A percentile compares a stretch with the other conserved stretches of the same genome.
Conservation (phyloP, 768 basidiomycete species). For the Galerina sulciceps region DNA sequence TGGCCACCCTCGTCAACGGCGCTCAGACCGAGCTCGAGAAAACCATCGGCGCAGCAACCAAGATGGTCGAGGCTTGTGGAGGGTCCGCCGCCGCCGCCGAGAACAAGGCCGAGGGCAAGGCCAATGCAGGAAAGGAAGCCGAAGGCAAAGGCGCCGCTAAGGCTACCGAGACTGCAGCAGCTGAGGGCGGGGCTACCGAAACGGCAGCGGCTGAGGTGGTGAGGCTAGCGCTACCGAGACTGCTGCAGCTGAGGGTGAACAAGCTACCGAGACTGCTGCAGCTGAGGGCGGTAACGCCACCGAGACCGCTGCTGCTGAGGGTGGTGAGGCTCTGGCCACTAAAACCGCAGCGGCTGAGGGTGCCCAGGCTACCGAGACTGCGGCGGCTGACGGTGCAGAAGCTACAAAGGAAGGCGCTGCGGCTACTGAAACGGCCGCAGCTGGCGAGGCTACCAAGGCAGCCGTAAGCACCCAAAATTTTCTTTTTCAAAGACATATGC, state of each 20-base stretch:
- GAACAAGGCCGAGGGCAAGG: neutral
- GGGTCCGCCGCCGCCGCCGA: neutral
- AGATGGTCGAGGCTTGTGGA: slow-evolving; percentile 2
- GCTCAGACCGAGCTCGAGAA: neutral
- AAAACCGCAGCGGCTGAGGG: slow-evolving; percentile 1
- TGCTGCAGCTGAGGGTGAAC: neutral
- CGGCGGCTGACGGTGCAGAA: neutral
- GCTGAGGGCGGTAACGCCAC: neutral
- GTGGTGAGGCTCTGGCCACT: neutral
- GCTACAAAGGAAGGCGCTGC: neutral
- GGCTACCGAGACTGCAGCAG: neutral
- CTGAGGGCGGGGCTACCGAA: neutral
- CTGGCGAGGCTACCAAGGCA: neutral
- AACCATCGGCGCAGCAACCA: neutral
- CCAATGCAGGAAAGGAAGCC: neutral
- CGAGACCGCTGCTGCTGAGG: neutral
- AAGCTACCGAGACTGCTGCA: neutral
- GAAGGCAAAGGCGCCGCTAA: neutral
- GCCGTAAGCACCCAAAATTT: neutral
- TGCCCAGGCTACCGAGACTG: neutral
- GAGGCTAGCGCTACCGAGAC: neutral
- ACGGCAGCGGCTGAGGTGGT: neutral
- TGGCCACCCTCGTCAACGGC: neutral
- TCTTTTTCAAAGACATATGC: too few species aligned
- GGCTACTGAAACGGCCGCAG: neutral